Evolutionary conservation across 805 yeast species (phyloP).

Genomic region (Maudiozyma bulderi): DNA sequence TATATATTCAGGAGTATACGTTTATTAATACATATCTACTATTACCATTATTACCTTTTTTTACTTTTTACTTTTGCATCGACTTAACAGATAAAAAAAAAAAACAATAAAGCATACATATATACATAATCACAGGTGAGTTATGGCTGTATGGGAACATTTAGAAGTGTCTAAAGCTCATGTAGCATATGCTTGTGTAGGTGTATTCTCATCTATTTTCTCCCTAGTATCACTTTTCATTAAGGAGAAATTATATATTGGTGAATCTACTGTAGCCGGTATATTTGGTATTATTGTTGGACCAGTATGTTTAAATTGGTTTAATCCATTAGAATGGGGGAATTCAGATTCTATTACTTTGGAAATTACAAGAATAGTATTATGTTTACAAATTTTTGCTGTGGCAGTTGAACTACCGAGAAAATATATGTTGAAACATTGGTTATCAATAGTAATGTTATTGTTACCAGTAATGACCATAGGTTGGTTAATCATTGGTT

Average conservation of each 20-base stretch:
- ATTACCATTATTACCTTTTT: background rate
- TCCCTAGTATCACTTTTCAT: constrained; percentile 73
- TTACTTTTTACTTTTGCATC: background rate
- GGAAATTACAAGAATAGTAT: constrained; percentile 72
- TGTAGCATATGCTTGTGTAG: constrained; percentile 79
- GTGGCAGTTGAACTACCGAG: constrained; percentile 91
- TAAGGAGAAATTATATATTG: constrained; percentile 75
- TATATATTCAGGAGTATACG: too few relatives aligned
- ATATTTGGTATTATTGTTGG: constrained; percentile 81
- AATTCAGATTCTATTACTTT: constrained; percentile 72
- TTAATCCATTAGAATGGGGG: constrained; percentile 78
- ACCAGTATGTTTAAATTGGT: constrained; percentile 79
- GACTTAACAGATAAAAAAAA: background rate
- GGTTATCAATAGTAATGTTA: constrained; percentile 65
- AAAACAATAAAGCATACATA: background rate
- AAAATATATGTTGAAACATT: constrained; percentile 77
- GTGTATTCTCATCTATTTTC: constrained; percentile 71
- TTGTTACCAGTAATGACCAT: constrained; percentile 81
- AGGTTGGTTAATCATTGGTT: constrained; percentile 81
- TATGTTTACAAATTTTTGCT: constrained; percentile 84
- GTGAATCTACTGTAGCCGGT: constrained; percentile 87
- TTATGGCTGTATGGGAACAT: constrained; percentile 29
- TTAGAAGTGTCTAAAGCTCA: constrained; percentile 51
- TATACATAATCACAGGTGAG: background rate
- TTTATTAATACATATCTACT: background rate